Evolutionary conservation across 257 asterid genomes (phyloP).

Genomic region (Buddleja alternifolia): DNA sequence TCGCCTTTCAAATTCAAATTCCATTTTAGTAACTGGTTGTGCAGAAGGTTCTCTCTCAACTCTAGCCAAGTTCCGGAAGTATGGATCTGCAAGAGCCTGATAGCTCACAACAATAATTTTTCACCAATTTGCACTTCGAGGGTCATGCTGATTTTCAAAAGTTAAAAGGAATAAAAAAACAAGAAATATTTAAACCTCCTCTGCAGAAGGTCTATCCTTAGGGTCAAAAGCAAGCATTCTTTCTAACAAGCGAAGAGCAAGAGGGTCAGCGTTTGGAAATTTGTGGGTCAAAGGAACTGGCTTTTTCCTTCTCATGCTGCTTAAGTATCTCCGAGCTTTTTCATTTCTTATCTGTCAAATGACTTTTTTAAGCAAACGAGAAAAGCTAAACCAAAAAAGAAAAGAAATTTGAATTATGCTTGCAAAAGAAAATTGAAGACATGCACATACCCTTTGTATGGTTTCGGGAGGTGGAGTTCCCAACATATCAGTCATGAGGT

Average conservation of each 20-base stretch:
- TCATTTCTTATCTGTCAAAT: constrained; percentile 83
- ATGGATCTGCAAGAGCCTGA: constrained; percentile 98
- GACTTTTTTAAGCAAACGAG: constrained; percentile 29
- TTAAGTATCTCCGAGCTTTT: constrained; percentile 91
- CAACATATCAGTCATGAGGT: constrained; percentile 86
- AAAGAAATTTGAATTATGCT: not conserved
- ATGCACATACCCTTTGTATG: constrained; percentile 72
- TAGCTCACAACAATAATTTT: constrained; percentile 31
- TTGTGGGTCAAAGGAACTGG: constrained; percentile 78
- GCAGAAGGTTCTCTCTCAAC: constrained; percentile 98
- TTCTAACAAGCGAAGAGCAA: constrained; percentile 84
- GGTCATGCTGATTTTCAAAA: not conserved
- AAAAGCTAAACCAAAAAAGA: constrained; percentile 8
- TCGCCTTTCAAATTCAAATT: constrained; percentile 93
- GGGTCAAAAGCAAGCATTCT: constrained; percentile 97
- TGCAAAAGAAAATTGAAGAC: not conserved
- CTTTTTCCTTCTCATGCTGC: constrained; percentile 93
- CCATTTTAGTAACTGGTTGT: constrained; percentile 94
- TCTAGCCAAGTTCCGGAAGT: constrained; percentile 91
- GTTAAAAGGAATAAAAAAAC: not conserved
- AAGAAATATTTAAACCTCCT: constrained; percentile 59
- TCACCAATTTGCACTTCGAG: constrained; percentile 22
- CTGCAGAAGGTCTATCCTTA: constrained; percentile 88
- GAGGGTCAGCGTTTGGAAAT: constrained; percentile 84
- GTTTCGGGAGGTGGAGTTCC: constrained; percentile 92